These are phyloP conservation scores for Alternaria tenuissima DNA, from an alignment of 2,329 filamentous ascomycete species.

Conservation along the genomic window DNA sequence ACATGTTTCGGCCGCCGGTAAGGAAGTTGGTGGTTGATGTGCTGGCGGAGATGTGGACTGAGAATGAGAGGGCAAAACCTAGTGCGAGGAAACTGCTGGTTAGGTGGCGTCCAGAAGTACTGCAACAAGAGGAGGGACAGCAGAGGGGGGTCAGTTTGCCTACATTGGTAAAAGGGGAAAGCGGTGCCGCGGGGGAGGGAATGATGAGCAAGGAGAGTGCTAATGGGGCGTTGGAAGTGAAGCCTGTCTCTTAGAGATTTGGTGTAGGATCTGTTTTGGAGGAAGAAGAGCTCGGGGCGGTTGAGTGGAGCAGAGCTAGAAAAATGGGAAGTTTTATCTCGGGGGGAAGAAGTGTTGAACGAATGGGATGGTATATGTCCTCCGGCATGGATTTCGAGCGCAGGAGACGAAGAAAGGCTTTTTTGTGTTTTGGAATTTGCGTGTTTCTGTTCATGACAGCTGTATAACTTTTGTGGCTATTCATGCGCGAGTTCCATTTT, in stretches of 20 bases:
- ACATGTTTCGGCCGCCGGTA: conserved; percentile 63
- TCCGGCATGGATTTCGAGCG: too few relatives aligned
- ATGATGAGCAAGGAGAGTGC: conserved; percentile 32
- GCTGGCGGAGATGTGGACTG: conserved; percentile 65
- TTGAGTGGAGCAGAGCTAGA: too few relatives aligned
- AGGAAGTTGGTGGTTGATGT: conserved; percentile 66
- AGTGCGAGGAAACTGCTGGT: conserved; percentile 62
- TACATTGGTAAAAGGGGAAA: conserved; percentile 32
- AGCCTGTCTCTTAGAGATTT: conserved; percentile 29
- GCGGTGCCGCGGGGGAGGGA: conserved; percentile 13
- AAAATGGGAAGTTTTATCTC: too few relatives aligned
- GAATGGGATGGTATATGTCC: too few relatives aligned
- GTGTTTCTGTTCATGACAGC: too few relatives aligned
- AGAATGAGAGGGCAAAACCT: conserved; percentile 57
- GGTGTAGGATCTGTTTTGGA: too few relatives aligned
- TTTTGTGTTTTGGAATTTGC: too few relatives aligned
- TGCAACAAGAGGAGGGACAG: conserved; percentile 37
- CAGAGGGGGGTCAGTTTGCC: conserved; percentile 20
- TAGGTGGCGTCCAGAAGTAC: conserved; percentile 63
- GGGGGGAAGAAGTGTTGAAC: too few relatives aligned
- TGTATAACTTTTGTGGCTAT: too few relatives aligned
- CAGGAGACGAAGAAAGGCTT: too few relatives aligned
- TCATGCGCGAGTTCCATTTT: too few relatives aligned
- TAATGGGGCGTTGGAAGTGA: conserved; percentile 41
- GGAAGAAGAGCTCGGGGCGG: too few relatives aligned